Evolutionary conservation across 2,329 filamentous ascomycete genomes (phyloP).

Genomic region (Trichophyton mentagrophytes): DNA sequence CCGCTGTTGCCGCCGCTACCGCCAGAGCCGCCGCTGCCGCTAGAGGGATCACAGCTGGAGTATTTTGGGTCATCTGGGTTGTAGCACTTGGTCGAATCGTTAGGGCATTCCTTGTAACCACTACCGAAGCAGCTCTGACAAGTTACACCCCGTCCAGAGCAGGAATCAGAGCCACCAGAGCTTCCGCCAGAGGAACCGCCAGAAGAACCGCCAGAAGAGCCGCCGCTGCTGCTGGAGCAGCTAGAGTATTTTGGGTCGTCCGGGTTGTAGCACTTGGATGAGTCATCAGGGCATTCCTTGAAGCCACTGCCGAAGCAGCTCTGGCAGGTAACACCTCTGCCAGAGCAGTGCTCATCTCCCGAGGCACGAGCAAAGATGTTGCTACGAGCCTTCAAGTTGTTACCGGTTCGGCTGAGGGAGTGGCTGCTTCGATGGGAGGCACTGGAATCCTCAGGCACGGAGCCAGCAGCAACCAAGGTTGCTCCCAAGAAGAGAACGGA

Average conservation of each 20-base stretch:
- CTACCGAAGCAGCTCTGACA: slow-evolving; percentile 6
- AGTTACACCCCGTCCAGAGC: slow-evolving; percentile 4
- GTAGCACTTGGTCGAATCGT: slow-evolving; percentile 1
- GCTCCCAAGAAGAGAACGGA: slow-evolving; percentile 1
- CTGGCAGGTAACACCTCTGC: neutral
- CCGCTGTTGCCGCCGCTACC: neutral
- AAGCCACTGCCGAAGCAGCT: slow-evolving; percentile 6
- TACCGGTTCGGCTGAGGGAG: neutral
- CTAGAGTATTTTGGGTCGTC: neutral
- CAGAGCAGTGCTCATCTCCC: neutral
- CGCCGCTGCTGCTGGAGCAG: neutral
- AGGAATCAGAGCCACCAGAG: neutral
- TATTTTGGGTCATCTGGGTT: neutral
- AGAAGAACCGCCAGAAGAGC: neutral
- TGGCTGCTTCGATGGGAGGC: neutral
- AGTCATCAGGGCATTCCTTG: slow-evolving; percentile 4
- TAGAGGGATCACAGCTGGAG: too few relatives aligned
- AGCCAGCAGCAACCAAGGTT: neutral
- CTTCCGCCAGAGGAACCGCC: neutral
- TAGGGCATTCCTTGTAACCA: slow-evolving; percentile 4
- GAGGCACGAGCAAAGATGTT: neutral
- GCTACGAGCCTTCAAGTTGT: slow-evolving; percentile 1
- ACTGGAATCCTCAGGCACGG: neutral
- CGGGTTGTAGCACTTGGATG: slow-evolving; percentile 2
- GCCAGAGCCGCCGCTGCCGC: neutral